Base-by-base conservation (phyloP, 2,329 filamentous ascomycete species). In the Botryosphaeria dothidea region DNA sequence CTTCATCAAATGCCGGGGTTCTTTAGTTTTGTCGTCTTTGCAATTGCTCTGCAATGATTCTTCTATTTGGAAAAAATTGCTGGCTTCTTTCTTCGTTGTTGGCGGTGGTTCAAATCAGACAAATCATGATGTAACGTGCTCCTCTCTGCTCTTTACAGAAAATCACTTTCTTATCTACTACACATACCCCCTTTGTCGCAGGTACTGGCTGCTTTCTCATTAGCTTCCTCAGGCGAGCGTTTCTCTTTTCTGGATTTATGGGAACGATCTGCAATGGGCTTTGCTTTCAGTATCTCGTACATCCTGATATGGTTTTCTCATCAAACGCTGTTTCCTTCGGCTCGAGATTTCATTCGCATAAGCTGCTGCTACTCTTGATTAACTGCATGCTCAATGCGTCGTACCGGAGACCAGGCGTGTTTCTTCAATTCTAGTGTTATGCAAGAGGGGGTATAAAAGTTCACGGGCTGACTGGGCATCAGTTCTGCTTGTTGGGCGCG, bases 41-140 rank as follows among this genome's bases (percentile, higher is more conserved):
- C 61, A 36, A 43, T 43, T 63, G 61, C 61, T 63, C 61, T 45
- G 56, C 56, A 60, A 60, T 60, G 56, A 60, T 60, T 60, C 56
- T 60, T 60, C 56, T 60, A 46, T 60, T 60, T 60, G 56, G 56
- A 60, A 60, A 60, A 56, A 60, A 60, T 49, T 60, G 56, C 56
- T 60, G 56, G 56, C 56, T 60, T 60, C 56, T 60, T 60, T 60
- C n/a, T 60, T 60, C 56, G 56, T 60, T 60, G 56, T 60, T 60
- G 56, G 56, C 43, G 56, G 56, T 60, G 56, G 56, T 60, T 60
- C 56, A 60, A 58, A 60, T 60, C 56, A 60, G 56, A 63, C 48
- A 54, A 41, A 63, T 63, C 61, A 63, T 63, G 61, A 63, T 63
- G 61, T 63, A 63, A 63, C 61, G 61, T 63, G 61, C 61, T 63